phyloP scores from a whole-genome alignment of 2,329 filamentous ascomycete species.

The Claviceps sp. region DNA sequence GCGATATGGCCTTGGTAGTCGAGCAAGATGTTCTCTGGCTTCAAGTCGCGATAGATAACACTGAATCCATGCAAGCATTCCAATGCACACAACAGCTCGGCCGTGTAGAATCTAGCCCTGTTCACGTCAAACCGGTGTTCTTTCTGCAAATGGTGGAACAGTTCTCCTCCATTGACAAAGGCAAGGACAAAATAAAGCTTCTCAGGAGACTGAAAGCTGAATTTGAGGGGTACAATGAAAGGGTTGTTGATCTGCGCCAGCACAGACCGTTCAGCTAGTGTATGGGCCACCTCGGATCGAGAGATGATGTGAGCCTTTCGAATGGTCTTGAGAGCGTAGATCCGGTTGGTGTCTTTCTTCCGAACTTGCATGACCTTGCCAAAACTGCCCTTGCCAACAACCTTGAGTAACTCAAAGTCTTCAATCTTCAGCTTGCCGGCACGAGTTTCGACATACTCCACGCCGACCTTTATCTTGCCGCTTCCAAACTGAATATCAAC shows the following conservation, averaged over 20 bases:
- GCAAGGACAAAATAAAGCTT: conserved; percentile 95
- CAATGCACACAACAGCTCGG: conserved; percentile 85
- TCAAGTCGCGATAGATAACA: conserved; percentile 74
- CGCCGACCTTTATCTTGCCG: conserved; percentile 79
- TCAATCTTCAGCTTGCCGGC: conserved; percentile 86
- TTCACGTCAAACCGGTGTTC: conserved; percentile 98
- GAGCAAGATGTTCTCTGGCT: conserved; percentile 86
- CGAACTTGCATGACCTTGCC: conserved; percentile 99
- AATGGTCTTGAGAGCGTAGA: conserved; percentile 98
- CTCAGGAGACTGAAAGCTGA: conserved; percentile 97
- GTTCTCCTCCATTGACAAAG: conserved; percentile 93
- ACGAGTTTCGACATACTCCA: conserved; percentile 89
- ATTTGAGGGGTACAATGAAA: conserved; percentile 97
- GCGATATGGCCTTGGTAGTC: conserved; percentile 98
- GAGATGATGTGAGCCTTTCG: conserved; percentile 99
- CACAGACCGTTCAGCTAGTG: conserved; percentile 91
- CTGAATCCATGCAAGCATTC: conserved; percentile 97
- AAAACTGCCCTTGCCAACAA: conserved; percentile 95
- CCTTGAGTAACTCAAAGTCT: conserved; percentile 93
- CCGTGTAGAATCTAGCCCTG: conserved; percentile 90
- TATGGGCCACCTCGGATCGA: conserved; percentile 92
- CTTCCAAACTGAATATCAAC: conserved; percentile 80
- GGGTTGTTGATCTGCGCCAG: conserved; percentile 99
- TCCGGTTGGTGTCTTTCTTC: conserved; percentile 94
- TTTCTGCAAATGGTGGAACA: conserved; percentile 94